A percentile compares a stretch with the other conserved stretches of the same genome.
phyloP scores from a whole-genome alignment of 1,284 basidiomycete genomes.

The Ceratobasidium theobromae region DNA sequence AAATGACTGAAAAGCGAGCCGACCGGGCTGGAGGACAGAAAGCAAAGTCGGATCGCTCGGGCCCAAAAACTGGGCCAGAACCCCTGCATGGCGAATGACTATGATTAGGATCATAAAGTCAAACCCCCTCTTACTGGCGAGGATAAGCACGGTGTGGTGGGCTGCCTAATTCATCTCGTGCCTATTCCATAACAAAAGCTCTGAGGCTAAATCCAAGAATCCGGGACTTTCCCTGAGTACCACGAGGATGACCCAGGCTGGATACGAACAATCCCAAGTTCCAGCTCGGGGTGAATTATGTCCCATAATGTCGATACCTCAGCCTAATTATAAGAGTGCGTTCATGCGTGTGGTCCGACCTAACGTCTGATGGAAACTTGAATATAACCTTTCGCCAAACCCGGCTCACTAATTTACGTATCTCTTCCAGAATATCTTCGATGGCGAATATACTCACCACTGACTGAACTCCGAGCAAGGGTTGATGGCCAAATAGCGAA shows the following conservation, averaged over 20 bases:
- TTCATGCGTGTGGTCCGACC: no score
- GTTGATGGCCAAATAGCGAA: no score
- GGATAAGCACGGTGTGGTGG: background rate
- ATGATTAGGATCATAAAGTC: slow-evolving; percentile 9
- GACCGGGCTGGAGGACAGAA: background rate
- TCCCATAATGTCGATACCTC: background rate
- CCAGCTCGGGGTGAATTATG: background rate
- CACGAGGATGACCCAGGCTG: background rate
- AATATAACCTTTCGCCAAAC: no score
- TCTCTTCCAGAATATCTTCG: no score
- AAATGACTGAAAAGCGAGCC: slow-evolving; percentile 7
- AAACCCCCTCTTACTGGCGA: slow-evolving; percentile 15
- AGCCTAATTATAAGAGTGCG: no score
- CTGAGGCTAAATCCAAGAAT: slow-evolving; percentile 3
- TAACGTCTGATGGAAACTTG: no score
- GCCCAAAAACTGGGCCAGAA: slow-evolving; percentile 3
- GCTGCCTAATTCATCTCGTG: slow-evolving; percentile 22
- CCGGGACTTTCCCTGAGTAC: slow-evolving; percentile 13
- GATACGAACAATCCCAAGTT: background rate
- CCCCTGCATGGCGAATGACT: background rate
- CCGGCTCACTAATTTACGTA: no score
- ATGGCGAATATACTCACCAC: no score
- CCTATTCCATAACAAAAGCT: slow-evolving; percentile 10
- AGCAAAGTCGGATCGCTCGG: background rate
- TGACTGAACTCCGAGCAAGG: no score